Base-by-base conservation (phyloP, 2,329 filamentous ascomycete genomes). In the Sporothrix luriei region DNA sequence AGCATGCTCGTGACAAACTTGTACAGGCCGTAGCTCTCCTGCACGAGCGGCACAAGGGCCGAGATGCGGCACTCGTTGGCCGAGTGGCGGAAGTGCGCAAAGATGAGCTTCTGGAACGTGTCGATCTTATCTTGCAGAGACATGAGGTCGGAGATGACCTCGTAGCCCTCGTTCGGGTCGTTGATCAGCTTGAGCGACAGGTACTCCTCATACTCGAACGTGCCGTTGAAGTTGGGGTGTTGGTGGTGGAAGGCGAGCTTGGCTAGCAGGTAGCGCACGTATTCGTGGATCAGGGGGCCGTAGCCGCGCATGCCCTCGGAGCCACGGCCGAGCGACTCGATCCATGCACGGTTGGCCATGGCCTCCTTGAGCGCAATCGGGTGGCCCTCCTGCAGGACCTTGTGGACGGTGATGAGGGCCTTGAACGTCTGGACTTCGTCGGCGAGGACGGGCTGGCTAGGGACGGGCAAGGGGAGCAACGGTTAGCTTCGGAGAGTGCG, bases 1-100 rank as follows among this genome's bases (percentile, higher is more conserved):
- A 99, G 82, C 95, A 99, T 99, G 90, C 95, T 99, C 0, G 95
- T 99, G 74, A 97, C 94, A 79, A 99, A 99, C 81, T 98, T 98
- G 85, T 99, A 99, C 75, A 99, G 98, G 62, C 95, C 95, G 80
- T 98, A 99, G 78, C 93, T 98, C 83, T 99, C 95, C 78, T 97
- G 93, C 3, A 99, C 95, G 55, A 99, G 83, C 2, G 94, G 93
- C 26, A 98, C 94, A 68, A 99, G 82, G 1, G 95, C 92, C 16
- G 94, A 96, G 76, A 99, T 99, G 72, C 94, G 88, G 79, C 94
- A 98, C 79, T 99, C 95, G 76, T 98, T 99, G 62, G 91, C 90
- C 33, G 94, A 91, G 74, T 90, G 88, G 71, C 94, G 90, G 82
- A 99, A 98, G 80, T 98, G 93, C 4, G 95, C 95, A 81, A 98